Conservation (phyloP, 192 early-diverging fungal species). For the Helicostylum pulchrum region DNA sequence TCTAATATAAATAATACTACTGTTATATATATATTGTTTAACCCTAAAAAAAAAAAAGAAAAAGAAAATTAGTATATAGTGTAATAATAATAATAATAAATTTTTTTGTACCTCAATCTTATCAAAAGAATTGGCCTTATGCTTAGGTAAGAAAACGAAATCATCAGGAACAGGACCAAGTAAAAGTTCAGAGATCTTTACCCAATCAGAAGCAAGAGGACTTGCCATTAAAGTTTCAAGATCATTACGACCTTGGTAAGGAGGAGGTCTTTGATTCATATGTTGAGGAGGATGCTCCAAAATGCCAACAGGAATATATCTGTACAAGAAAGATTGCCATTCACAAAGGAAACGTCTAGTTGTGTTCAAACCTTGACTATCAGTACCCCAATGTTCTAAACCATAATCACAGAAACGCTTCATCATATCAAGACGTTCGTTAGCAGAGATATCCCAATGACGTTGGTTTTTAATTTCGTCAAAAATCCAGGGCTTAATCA, state of each 20-base stretch:
- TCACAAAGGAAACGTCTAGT: constrained; percentile 79
- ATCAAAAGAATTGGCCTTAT: constrained; percentile 76
- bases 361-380: constrained; percentile 78
- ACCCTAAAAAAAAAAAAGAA: background rate
- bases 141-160: constrained; percentile 93
- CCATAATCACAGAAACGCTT: constrained; percentile 78
- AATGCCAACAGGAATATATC: constrained; percentile 90
- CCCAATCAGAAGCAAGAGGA: constrained; percentile 76
- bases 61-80: background rate
- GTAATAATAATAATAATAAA: background rate
- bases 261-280: constrained; percentile 88
- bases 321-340: constrained; percentile 70
- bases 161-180: constrained; percentile 83
- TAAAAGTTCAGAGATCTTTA: constrained; percentile 82
- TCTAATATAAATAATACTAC: too few species aligned
- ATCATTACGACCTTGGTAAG: constrained; percentile 83
- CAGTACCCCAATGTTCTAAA: constrained; percentile 95
- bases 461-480: constrained; percentile 83
- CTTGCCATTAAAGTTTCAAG: constrained; percentile 95
- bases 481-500: constrained; percentile 99
- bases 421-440: constrained; percentile 90
- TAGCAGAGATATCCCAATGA: constrained; percentile 87
- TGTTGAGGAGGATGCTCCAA: constrained; percentile 90
- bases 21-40: background rate
- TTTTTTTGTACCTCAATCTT: constrained; percentile 7